These are phyloP conservation scores for Nakaseomyces uthaithaninus DNA, from an alignment of 1,139 yeast species.

Conservation along the genomic window DNA sequence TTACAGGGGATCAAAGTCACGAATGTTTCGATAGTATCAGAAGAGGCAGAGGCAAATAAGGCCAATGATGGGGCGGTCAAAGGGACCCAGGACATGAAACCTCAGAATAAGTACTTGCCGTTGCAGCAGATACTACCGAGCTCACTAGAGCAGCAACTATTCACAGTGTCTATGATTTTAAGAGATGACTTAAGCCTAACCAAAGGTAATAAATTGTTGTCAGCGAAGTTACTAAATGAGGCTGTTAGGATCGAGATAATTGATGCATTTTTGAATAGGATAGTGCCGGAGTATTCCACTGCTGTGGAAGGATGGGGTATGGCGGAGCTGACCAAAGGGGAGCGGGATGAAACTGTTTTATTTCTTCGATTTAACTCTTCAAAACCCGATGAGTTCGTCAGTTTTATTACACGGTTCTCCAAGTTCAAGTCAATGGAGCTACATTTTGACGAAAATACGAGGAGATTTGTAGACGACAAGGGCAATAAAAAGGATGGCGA, in stretches of 20 bases:
- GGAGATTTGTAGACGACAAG: not conserved
- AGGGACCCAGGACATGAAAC: too few species aligned
- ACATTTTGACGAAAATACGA: slow-evolving; percentile 1
- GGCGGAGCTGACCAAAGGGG: not conserved
- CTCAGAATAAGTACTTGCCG: slow-evolving; percentile 14
- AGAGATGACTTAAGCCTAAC: not conserved
- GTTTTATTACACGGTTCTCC: not conserved
- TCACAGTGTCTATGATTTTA: slow-evolving; percentile 17
- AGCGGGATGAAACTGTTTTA: not conserved
- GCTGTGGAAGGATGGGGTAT: not conserved
- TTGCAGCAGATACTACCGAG: slow-evolving; percentile 24
- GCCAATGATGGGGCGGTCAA: too few species aligned
- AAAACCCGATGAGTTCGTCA: not conserved
- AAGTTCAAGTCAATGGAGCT: not conserved
- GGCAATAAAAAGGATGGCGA: not conserved
- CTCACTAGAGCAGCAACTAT: slow-evolving; percentile 23
- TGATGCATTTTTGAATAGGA: not conserved
- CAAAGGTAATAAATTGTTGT: slow-evolving; percentile 3
- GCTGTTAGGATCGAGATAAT: not conserved
- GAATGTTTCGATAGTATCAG: not conserved
- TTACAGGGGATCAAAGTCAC: not conserved
- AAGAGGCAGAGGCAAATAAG: not conserved
- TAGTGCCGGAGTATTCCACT: not conserved
- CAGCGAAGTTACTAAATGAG: slow-evolving; percentile 2
- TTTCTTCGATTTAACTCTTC: not conserved